Base-by-base conservation (phyloP, 75 land plant genomes). In the Larix kaempferi region DNA sequence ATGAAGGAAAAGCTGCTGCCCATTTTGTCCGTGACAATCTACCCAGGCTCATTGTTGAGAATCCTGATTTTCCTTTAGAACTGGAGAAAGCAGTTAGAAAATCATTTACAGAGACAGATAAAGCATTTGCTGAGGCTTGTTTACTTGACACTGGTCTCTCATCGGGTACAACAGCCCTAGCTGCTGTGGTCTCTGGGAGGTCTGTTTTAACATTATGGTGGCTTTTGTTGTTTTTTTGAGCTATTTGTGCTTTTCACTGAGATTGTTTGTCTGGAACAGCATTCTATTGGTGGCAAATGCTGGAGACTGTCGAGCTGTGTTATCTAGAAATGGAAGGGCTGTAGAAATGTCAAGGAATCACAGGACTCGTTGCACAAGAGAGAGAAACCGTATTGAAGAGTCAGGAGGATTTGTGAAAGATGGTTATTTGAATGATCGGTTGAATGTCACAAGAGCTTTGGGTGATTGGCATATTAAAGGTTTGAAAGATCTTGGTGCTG, bases 381-480 rank as follows among this genome's bases (percentile, higher is more conserved):
- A 90, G 55, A 82, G 41, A 59, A 67, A 73, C 16, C 79, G 92
- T 23, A 88, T 90, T 78, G 92, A 90, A 73, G 79, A 85, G 33
- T 78, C 71, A 14, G 90, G 91, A 13, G 92, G 92, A 1, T 88
- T 85, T 35, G 85, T 90, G 3, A 60, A 76, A 74, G 95, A 93
- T 74, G 98, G 93, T 27, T 95, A 95, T 66, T 85, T 95, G 44
- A 95, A 95, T 81, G 98, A 95, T 10, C 98, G 91, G 80, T 87
- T 95, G 12, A 87, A 90, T 75, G 96, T 95, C 22, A 88, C 98
- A 21, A 91, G 98, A 26, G 98, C 98, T 39, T 78, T 93, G 11
- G 98, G 98, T 56, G 96, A 93, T 58, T 95, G 98, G 98, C 98
- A 95, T 79, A 84, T 95, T 81, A 89, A 91, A 83, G 98, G 98